Evolutionary conservation across 345 rosid genomes (phyloP).

Genomic region (Moricandia moricandioides): DNA sequence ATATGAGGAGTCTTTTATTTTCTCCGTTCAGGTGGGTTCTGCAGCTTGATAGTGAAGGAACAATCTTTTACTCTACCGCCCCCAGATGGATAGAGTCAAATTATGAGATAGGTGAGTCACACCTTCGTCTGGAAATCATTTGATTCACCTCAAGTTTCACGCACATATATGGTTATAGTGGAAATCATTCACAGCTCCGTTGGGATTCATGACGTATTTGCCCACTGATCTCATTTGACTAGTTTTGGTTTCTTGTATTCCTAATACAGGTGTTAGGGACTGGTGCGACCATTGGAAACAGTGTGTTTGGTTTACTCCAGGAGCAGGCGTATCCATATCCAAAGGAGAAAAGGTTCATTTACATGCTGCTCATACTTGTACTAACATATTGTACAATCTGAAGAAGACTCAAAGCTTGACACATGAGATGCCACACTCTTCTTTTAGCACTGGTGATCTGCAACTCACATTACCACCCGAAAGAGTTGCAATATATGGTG

Average conservation of each 20-base stretch:
- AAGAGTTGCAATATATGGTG: constrained; percentile 75
- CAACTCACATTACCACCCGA: constrained; percentile 66
- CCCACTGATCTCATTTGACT: constrained; percentile 1
- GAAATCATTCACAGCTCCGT: background rate
- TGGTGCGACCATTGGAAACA: constrained; percentile 99
- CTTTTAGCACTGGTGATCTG: constrained; percentile 40
- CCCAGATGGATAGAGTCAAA: constrained; percentile 72
- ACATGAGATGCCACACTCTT: constrained; percentile 31
- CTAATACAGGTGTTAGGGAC: constrained; percentile 46
- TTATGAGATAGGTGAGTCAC: constrained; percentile 44
- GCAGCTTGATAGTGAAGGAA: constrained; percentile 87
- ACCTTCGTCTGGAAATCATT: background rate
- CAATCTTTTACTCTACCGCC: constrained; percentile 81
- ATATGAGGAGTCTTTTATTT: constrained; percentile 5
- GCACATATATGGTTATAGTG: background rate
- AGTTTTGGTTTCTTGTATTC: background rate
- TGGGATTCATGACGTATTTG: background rate
- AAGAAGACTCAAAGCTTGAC: constrained; percentile 35
- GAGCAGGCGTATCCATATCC: constrained; percentile 51
- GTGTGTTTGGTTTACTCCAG: constrained; percentile 84
- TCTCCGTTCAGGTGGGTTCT: constrained; percentile 73
- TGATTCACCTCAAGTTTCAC: constrained; percentile 4
- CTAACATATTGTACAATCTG: constrained; percentile 59
- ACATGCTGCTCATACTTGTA: constrained; percentile 65
- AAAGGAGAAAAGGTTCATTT: constrained; percentile 54